Evolutionary conservation across 228 moss, liverwort and hornwort species (phyloP).

Genomic region (Sphagnum magellanicum): DNA sequence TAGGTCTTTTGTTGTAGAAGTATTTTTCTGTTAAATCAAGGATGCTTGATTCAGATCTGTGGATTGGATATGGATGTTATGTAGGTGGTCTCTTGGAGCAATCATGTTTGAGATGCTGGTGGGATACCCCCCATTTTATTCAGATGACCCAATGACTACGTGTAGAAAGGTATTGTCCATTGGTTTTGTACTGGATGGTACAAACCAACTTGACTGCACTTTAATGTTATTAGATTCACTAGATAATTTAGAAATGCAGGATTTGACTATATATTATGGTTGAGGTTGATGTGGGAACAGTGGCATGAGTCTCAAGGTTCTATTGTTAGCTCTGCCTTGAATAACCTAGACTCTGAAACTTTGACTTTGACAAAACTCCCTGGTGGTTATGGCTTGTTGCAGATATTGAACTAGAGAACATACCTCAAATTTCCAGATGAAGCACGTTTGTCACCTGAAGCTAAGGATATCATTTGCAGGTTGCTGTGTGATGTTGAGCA

Average conservation of each 20-base stretch:
- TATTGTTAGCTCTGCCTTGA: too few species aligned
- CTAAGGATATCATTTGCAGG: conserved; percentile 95
- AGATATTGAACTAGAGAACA: conserved; percentile 99
- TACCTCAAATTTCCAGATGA: conserved; percentile 96
- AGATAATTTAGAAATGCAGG: too few species aligned
- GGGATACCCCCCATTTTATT: conserved; percentile 97
- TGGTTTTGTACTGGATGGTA: too few species aligned
- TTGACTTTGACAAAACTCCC: too few species aligned
- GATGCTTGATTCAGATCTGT: not conserved
- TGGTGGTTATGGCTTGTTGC: conserved; percentile 8
- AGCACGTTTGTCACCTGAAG: conserved; percentile 71
- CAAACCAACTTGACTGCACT: too few species aligned
- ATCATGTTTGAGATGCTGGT: conserved; percentile 99
- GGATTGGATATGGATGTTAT: conserved; percentile 2
- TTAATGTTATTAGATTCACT: too few species aligned
- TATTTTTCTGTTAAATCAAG: too few species aligned
- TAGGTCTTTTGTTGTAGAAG: too few species aligned
- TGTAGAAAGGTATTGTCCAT: conserved; percentile 71
- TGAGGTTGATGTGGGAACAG: too few species aligned
- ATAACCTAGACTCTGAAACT: too few species aligned
- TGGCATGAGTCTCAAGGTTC: too few species aligned
- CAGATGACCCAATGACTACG: conserved; percentile 96
- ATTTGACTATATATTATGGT: too few species aligned
- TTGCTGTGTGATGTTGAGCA: conserved; percentile 96
- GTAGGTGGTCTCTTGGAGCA: conserved; percentile 99